Evolutionary conservation across 2,329 filamentous ascomycete genomes (phyloP), one percentile per base, ranked within the genome.

Genomic region (Pseudogymnoascus verrucosus): DNA sequence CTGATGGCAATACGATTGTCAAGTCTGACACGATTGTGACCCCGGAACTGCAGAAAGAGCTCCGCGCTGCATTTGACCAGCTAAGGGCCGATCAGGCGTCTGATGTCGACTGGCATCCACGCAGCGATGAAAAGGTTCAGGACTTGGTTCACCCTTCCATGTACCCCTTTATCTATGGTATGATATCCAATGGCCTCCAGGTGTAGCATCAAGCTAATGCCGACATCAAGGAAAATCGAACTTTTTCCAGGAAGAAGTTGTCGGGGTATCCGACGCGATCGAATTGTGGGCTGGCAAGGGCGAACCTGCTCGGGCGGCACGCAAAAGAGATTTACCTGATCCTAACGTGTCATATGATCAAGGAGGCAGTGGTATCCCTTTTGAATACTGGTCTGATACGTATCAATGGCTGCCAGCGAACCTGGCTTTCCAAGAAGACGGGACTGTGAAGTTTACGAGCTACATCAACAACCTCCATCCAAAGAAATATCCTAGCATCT

Each of bases 71-170:
- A 1, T 78, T 83, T 34, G 70, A 72, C 1, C 70, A 70, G 0
- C 74, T 90, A 1, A 80, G 87, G 64, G 72, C 81, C 16, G 76
- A 82, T 0, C 79, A 81, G 0, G 79, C 82, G 5, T 63, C 74
- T 0, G 60, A 76, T 36, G 80, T 82, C 66, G 86, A 88, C 71
- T 89, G 82, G 79, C 84, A 89, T 71, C 86, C 86, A 0, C 76
- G 79, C 2, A 84, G 82, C 0, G 75, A 84, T 34, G 72, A 76
- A 0, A 80, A 79, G 65, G 84, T 89, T 1, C 78, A 86, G 0
- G 82, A 89, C 69, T 74, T 89, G 1, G 79, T 89, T 4, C 81
- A 89, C 67, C 85, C 86, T 0, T 89, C 84, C 0, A 75, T 89
- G 5, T 89, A 80, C 67, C 85, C 86, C 0, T 72, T 89, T 0